A percentile compares a stretch with the other conserved stretches of the same genome.
phyloP scores from a whole-genome alignment of 176 grass and related monocot species.

The Melocanna baccifera region DNA sequence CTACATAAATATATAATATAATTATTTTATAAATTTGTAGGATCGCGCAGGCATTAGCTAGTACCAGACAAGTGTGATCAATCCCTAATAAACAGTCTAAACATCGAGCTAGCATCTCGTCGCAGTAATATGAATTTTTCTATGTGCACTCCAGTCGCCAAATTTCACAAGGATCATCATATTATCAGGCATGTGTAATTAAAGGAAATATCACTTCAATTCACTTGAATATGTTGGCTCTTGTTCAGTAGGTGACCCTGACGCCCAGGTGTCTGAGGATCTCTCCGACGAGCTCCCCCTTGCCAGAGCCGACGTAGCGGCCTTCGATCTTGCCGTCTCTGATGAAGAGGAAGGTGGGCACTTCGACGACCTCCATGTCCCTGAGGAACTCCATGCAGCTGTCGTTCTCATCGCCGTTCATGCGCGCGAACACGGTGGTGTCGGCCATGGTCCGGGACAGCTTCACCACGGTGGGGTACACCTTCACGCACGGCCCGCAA shows the following conservation, averaged over 20 bases:
- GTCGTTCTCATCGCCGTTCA: constrained; percentile 98
- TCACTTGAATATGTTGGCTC: too few relatives aligned
- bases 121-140: background rate
- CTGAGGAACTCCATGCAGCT: constrained; percentile 82
- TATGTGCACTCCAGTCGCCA: background rate
- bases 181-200: background rate
- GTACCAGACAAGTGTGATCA: background rate
- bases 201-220: background rate
- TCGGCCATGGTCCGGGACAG: constrained; percentile 72
- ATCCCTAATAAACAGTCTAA: background rate
- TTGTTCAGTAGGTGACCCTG: constrained; percentile 55
- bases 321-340: constrained; percentile 60
- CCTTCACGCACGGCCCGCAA: constrained; percentile 95
- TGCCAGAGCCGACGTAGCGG: constrained; percentile 87
- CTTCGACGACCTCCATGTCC: constrained; percentile 87
- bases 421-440: constrained; percentile 72
- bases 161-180: background rate
- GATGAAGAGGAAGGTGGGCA: constrained; percentile 97
- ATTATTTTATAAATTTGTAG: too few relatives aligned
- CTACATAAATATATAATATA: too few relatives aligned
- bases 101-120: background rate
- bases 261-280: constrained; percentile 91
- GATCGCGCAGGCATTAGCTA: too few relatives aligned
- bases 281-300: constrained; percentile 91
- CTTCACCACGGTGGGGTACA: constrained; percentile 91